A percentile compares a stretch with the other conserved stretches of the same genome.
Conservation (phyloP, 129 eudicot genomes). For the Flaveria robusta region DNA sequence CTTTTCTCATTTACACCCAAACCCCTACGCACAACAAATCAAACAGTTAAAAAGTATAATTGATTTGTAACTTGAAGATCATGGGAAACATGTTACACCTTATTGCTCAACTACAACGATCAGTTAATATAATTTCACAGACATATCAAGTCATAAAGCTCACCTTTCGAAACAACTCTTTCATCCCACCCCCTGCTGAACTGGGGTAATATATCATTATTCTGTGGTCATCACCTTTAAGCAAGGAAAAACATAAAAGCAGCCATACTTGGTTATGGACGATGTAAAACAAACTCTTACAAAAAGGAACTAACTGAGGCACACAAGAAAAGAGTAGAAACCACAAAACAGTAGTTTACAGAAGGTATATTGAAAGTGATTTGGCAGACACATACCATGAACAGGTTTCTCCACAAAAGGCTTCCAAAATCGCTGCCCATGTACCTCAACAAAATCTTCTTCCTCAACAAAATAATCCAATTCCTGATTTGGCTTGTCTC, state of each 20-base stretch:
- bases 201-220: conserved; percentile 99
- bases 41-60: too few species aligned
- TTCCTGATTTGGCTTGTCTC: conserved; percentile 78
- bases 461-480: conserved; percentile 91
- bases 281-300: conserved; percentile 4
- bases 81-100: too few species aligned
- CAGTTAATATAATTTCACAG: too few species aligned
- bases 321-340: conserved; percentile 17
- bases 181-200: conserved; percentile 99
- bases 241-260: conserved; percentile 23
- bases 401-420: conserved; percentile 98
- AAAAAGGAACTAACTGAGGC: not conserved
- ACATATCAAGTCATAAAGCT: conserved; percentile 18
- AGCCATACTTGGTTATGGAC: conserved; percentile 24
- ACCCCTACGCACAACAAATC: too few species aligned
- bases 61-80: too few species aligned
- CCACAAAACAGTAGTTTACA: not conserved
- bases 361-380: not conserved
- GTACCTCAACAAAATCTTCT: conserved; percentile 95
- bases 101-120: too few species aligned
- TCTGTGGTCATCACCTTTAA: conserved; percentile 88
- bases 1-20: too few species aligned
- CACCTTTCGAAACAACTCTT: conserved; percentile 95
- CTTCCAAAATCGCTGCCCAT: conserved; percentile 87
- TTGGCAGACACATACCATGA: conserved; percentile 56